Evolutionary conservation across 306 rosid genomes (phyloP), one percentile per base, ranked within the genome.

Genomic region (Trifolium subterraneum): DNA sequence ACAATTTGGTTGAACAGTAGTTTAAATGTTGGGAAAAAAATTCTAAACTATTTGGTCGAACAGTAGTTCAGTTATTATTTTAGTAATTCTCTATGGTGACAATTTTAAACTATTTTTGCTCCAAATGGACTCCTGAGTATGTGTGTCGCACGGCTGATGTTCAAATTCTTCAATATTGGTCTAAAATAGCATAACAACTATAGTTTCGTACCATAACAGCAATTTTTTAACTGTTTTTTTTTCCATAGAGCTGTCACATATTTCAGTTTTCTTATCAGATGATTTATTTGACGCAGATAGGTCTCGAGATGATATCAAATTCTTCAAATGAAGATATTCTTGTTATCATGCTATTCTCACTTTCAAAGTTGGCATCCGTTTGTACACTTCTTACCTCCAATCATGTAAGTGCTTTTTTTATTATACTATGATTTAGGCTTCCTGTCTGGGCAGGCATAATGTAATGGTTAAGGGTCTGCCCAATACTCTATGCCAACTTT

Each of bases 331-430:
- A 91, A 72, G 88, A 83, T 45, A 71, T 73, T 73, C 82, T 71
- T 80, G 85, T 86, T 22, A 81, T 82, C 54, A 83, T 90, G 97
- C 71, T 91, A 56, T 44, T 87, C 78, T 90, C 98, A 11, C 86
- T 94, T 70, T 75, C 98, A 58, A 88, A 88, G 73, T 80, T 90
- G 55, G 86, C 89, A 77, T 88, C 88, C 73, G 23, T 65, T 66
- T 87, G 83, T 9, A 82, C 85, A 44, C 65, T 70, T 70, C 87
- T 88, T 64, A 60, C 73, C 44, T 79, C 88, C 73, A 84, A 83
- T 71, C 93, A 87, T 88, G 97, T 91, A 85, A 14, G 82, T 83
- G 65, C 66, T 45, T 67, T 33, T 48, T 4, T 65, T 44, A 64
- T 38, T 59, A 59, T 18, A 15, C 61, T 71, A 65, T 70, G 25